Percentiles rank a stretch among this genome's conserved stretches.
phyloP scores from a whole-genome alignment of 768 basidiomycete species.

The Serendipita sp. region DNA sequence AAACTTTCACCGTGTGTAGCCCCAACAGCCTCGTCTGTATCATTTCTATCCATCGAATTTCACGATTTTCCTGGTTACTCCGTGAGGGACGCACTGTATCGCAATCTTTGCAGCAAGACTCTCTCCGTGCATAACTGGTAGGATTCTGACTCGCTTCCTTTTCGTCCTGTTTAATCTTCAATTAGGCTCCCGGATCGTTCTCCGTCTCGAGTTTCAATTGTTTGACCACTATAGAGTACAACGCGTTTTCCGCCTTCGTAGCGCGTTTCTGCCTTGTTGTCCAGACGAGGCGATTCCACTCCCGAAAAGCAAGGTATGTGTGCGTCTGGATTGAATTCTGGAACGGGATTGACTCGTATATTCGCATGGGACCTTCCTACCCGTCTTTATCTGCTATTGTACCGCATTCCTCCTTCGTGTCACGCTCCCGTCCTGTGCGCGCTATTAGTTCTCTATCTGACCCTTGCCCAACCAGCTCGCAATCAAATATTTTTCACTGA shows the following conservation, averaged over 20 bases:
- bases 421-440: constrained; percentile 2
- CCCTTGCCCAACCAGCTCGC: background rate
- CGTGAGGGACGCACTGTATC: too few species aligned
- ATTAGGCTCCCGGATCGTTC: background rate
- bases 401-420: background rate
- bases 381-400: background rate
- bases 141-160: too few species aligned
- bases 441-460: background rate
- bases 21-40: too few species aligned
- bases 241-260: constrained; percentile 1
- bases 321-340: background rate
- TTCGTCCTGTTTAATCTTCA: too few species aligned
- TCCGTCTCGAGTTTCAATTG: background rate
- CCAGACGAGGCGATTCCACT: background rate
- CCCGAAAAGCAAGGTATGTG: constrained; percentile 4
- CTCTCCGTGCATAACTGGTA: too few species aligned
- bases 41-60: too few species aligned
- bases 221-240: background rate
- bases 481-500: background rate
- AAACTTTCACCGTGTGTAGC: too few species aligned
- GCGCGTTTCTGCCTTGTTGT: constrained; percentile 5
- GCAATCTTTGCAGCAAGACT: too few species aligned
- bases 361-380: background rate
- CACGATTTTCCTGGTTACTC: too few species aligned
- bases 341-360: background rate